These are phyloP conservation scores for Nothophaeocryptopus gaeumannii DNA, from an alignment of 2,329 filamentous ascomycete genomes.

Conservation along the genomic window DNA sequence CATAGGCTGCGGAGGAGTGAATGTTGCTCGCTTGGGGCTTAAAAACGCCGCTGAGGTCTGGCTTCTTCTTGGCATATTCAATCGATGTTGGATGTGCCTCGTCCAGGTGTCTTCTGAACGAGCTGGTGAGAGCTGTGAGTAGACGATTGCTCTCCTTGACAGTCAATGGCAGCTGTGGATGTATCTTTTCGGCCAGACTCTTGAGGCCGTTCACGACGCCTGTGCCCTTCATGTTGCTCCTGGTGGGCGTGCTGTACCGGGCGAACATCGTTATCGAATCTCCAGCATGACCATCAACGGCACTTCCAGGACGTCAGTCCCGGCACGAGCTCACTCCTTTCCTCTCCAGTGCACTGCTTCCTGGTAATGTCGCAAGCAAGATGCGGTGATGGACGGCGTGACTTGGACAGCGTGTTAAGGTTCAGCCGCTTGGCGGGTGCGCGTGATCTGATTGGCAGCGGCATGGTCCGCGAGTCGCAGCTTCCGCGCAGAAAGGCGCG, in stretches of 20 bases:
- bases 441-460: too few relatives aligned
- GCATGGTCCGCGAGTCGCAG: too few relatives aligned
- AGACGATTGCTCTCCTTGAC: constrained; percentile 59
- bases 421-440: too few relatives aligned
- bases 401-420: too few relatives aligned
- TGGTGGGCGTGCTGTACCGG: constrained; percentile 18
- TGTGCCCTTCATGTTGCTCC: constrained; percentile 50
- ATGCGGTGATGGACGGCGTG: too few relatives aligned
- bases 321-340: too few relatives aligned
- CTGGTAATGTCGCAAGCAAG: too few relatives aligned
- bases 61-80: constrained; percentile 18
- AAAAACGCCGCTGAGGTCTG: constrained; percentile 6
- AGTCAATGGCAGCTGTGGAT: constrained; percentile 50
- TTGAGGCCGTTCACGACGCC: constrained; percentile 46
- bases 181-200: constrained; percentile 54
- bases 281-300: too few relatives aligned
- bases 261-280: constrained; percentile 13
- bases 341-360: too few relatives aligned
- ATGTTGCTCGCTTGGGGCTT: constrained; percentile 1
- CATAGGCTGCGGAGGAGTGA: constrained; percentile 38
- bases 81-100: constrained; percentile 50
- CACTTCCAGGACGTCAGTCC: too few relatives aligned
- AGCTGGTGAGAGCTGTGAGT: constrained; percentile 59
- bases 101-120: constrained; percentile 63
- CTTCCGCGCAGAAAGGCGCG: too few relatives aligned